Evolutionary conservation across 2,329 filamentous ascomycete genomes (phyloP).

Genomic region (Aspergillus arachidicola): DNA sequence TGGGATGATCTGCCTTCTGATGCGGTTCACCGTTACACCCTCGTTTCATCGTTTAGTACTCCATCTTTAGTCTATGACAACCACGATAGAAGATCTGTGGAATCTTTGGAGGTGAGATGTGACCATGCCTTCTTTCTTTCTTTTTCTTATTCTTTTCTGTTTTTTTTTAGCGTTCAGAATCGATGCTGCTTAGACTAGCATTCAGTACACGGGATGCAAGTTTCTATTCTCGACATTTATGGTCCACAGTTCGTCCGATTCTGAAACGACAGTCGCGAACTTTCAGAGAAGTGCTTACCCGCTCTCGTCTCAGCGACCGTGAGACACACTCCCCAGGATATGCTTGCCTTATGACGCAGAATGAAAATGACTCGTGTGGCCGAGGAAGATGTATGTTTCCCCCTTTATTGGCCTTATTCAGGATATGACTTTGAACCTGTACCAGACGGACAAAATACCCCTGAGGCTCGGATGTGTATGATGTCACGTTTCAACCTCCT

Average conservation of each 20-base stretch:
- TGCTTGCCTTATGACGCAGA: not conserved
- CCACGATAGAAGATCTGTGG: not conserved
- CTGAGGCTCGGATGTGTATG: not conserved
- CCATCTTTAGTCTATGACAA: not conserved
- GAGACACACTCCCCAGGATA: not conserved
- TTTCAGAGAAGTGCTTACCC: not conserved
- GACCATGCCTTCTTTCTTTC: not conserved
- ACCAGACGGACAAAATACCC: not conserved
- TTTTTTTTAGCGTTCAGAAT: not conserved
- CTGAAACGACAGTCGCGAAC: slow-evolving; percentile 11
- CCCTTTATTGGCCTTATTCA: not conserved
- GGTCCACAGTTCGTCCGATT: slow-evolving; percentile 15
- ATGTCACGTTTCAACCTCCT: slow-evolving; percentile 13
- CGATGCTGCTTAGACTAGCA: not conserved
- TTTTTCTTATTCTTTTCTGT: not conserved
- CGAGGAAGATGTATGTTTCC: not conserved
- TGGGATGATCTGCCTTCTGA: not conserved
- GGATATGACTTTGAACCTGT: not conserved
- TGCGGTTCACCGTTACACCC: not conserved
- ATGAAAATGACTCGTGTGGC: not conserved
- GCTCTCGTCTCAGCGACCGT: not conserved
- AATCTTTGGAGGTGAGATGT: not conserved
- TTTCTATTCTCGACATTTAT: not conserved
- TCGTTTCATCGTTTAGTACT: not conserved
- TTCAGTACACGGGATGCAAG: not conserved